Conservation (phyloP, 768 basidiomycete species). For the Termitomyces sp. region DNA sequence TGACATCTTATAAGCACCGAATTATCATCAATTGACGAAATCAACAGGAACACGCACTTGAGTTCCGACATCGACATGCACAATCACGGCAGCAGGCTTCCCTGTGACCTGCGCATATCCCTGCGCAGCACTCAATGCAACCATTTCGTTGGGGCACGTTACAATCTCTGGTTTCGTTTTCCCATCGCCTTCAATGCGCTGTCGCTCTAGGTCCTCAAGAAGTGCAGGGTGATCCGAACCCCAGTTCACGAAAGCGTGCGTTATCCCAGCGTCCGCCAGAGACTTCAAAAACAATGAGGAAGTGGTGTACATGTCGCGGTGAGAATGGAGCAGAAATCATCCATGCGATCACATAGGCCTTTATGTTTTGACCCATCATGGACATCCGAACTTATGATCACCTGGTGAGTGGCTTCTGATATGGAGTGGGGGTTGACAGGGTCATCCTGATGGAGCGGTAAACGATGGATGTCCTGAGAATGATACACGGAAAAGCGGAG, state of each 20-base stretch:
- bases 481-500: neutral
- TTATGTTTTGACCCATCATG: neutral
- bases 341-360: neutral
- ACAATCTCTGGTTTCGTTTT: conserved; percentile 47
- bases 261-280: conserved; percentile 54
- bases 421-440: neutral
- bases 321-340: neutral
- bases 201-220: conserved; percentile 63
- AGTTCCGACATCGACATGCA: conserved; percentile 72
- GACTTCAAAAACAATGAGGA: conserved; percentile 60
- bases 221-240: conserved; percentile 74
- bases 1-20: neutral
- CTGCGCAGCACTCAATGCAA: conserved; percentile 68
- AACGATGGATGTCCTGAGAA: neutral
- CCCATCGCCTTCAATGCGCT: conserved; percentile 35
- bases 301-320: conserved; percentile 43
- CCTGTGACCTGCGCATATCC: conserved; percentile 66
- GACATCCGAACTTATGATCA: conserved; percentile 1
- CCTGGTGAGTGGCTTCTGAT: conserved; percentile 1
- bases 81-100: conserved; percentile 66
- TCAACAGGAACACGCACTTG: conserved; percentile 35
- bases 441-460: neutral
- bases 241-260: conserved; percentile 73
- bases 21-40: neutral
- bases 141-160: conserved; percentile 76